phyloP scores from a whole-genome alignment of 345 rosid genomes.

The Syzygium aqueum region DNA sequence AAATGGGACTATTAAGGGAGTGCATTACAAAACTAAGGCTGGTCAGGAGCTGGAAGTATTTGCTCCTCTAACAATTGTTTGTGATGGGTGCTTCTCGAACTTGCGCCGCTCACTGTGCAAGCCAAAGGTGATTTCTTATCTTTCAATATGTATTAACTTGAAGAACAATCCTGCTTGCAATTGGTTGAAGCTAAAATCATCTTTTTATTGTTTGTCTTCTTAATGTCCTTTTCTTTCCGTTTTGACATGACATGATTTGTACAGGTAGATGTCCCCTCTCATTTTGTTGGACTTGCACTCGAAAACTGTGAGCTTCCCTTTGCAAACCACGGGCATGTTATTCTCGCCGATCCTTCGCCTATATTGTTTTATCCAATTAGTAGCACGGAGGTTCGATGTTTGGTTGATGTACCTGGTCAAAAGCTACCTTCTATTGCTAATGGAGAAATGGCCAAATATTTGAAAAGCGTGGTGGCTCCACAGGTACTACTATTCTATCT shows the following conservation, averaged over 20 bases:
- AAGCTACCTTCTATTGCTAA: constrained; percentile 12
- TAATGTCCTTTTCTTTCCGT: neutral
- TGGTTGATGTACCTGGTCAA: constrained; percentile 15
- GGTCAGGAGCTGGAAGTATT: constrained; percentile 8
- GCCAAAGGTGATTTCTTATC: constrained; percentile 4
- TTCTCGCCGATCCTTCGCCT: constrained; percentile 11
- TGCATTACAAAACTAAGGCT: constrained; percentile 8
- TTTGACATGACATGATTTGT: neutral
- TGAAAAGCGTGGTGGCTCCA: constrained; percentile 9
- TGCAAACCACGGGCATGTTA: constrained; percentile 14
- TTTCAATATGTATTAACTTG: neutral
- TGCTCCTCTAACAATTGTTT: constrained; percentile 13
- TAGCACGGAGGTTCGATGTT: constrained; percentile 13
- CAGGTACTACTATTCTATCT: constrained; percentile 4
- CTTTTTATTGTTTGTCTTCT: neutral
- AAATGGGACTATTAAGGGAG: constrained; percentile 10
- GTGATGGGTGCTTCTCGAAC: constrained; percentile 16
- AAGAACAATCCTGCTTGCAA: neutral
- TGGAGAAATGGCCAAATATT: constrained; percentile 13
- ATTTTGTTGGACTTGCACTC: constrained; percentile 9
- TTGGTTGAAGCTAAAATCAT: neutral
- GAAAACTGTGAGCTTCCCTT: constrained; percentile 15
- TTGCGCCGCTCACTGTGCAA: constrained; percentile 13
- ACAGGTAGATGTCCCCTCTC: constrained; percentile 17
- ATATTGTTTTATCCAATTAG: constrained; percentile 15